Conservation (phyloP, 2,329 filamentous ascomycete genomes). For the Alternaria triticina region DNA sequence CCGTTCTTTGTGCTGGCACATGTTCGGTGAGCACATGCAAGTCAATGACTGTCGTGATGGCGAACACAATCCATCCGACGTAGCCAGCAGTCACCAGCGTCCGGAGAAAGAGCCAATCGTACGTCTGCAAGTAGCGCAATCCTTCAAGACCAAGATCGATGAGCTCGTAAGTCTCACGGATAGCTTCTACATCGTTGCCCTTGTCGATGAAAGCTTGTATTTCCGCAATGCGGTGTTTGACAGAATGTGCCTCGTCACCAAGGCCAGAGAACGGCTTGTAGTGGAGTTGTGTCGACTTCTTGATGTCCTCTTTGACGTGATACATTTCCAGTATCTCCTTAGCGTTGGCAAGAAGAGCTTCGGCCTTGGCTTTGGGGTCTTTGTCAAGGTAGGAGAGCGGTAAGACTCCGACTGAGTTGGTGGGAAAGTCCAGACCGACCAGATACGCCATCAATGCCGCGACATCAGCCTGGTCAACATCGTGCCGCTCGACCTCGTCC, state of each 20-base stretch:
- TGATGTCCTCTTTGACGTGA: slow-evolving; percentile 86
- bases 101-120: slow-evolving; percentile 96
- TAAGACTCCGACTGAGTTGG: slow-evolving; percentile 93
- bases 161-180: slow-evolving; percentile 76
- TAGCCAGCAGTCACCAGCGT: slow-evolving; percentile 90
- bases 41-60: slow-evolving; percentile 86
- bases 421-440: slow-evolving; percentile 85
- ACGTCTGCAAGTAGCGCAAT: slow-evolving; percentile 92
- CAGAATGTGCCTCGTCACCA: slow-evolving; percentile 65
- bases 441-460: slow-evolving; percentile 96
- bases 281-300: slow-evolving; percentile 74
- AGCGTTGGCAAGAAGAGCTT: slow-evolving; percentile 83
- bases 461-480: slow-evolving; percentile 92
- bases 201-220: slow-evolving; percentile 73
- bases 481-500: slow-evolving; percentile 80
- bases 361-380: slow-evolving; percentile 75
- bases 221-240: slow-evolving; percentile 69
- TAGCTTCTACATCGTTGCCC: slow-evolving; percentile 75
- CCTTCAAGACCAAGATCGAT: slow-evolving; percentile 81
- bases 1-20: slow-evolving; percentile 67
- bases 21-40: slow-evolving; percentile 81
- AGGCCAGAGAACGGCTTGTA: slow-evolving; percentile 79
- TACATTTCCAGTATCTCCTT: slow-evolving; percentile 94
- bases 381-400: slow-evolving; percentile 83
- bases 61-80: slow-evolving; percentile 93